A percentile compares a stretch with the other conserved stretches of the same genome.
Evolutionary conservation across 139 green algal genomes (phyloP).

Genomic region (Trebouxia sp.): DNA sequence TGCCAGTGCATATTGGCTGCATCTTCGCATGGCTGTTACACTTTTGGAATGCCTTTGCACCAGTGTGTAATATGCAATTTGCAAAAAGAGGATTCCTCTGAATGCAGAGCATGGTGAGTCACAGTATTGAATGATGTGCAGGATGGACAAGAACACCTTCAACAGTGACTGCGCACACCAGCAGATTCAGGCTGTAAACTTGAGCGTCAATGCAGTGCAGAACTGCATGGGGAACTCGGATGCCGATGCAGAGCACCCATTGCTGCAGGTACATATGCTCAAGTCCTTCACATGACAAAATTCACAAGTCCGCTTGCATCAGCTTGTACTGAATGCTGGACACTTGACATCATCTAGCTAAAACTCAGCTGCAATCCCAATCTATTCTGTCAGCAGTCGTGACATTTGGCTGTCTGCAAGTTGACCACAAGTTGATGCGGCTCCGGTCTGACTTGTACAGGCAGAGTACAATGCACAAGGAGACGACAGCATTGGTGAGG

Average conservation of each 20-base stretch:
- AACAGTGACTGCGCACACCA: slow-evolving; percentile 48
- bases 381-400: too few species aligned
- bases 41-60: too few species aligned
- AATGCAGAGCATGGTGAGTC: background rate
- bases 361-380: too few species aligned
- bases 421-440: too few species aligned
- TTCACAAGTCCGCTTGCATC: background rate
- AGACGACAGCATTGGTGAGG: slow-evolving; percentile 22
- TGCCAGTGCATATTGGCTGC: too few species aligned
- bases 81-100: background rate
- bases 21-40: too few species aligned
- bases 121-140: background rate
- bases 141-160: background rate
- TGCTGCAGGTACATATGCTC: slow-evolving; percentile 48
- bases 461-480: slow-evolving; percentile 40
- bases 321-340: background rate
- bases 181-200: slow-evolving; percentile 38
- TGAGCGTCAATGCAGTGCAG: slow-evolving; percentile 44
- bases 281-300: background rate
- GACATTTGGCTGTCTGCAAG: background rate
- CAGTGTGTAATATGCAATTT: slow-evolving; percentile 20
- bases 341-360: too few species aligned
- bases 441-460: slow-evolving; percentile 17
- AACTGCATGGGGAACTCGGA: slow-evolving; percentile 57
- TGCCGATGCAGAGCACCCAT: slow-evolving; percentile 37